Evolutionary conservation across 768 basidiomycete species (phyloP).

Genomic region (Pluteus cervinus): DNA sequence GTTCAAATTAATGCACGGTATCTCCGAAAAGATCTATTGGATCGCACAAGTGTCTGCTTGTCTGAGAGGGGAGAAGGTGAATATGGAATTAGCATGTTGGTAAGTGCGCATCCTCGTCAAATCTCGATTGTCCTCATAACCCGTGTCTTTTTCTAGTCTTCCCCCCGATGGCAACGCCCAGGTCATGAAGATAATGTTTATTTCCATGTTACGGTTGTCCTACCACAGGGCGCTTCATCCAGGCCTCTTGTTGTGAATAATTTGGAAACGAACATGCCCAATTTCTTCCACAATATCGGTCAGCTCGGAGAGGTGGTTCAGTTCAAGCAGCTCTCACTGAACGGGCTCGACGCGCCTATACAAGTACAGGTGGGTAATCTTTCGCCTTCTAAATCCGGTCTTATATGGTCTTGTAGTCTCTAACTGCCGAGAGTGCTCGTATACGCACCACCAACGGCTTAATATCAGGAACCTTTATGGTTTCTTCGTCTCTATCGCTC

Average conservation of each 20-base stretch:
- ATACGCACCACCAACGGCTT: slow-evolving; percentile 34
- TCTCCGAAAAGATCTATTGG: slow-evolving; percentile 12
- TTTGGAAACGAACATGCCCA: slow-evolving; percentile 38
- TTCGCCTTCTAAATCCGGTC: slow-evolving; percentile 1
- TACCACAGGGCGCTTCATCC: slow-evolving; percentile 13
- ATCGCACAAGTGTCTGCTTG: slow-evolving; percentile 23
- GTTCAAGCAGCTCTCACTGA: slow-evolving; percentile 34
- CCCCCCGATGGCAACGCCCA: too few relatives aligned
- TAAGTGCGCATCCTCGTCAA: too few relatives aligned
- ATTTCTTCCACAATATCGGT: slow-evolving; percentile 33
- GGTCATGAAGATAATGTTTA: slow-evolving; percentile 9
- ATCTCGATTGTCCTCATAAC: too few relatives aligned
- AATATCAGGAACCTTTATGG: slow-evolving; percentile 41
- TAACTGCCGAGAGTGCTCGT: slow-evolving; percentile 20
- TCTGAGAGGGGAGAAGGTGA: slow-evolving; percentile 18
- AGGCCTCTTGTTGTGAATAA: slow-evolving; percentile 28
- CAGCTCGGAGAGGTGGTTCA: slow-evolving; percentile 27
- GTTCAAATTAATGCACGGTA: too few relatives aligned
- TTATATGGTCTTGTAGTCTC: slow-evolving; percentile 22
- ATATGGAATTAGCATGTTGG: slow-evolving; percentile 30
- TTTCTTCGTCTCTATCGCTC: slow-evolving; percentile 21
- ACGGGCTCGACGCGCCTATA: slow-evolving; percentile 27
- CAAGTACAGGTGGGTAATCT: slow-evolving; percentile 21
- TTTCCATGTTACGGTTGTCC: slow-evolving; percentile 18
- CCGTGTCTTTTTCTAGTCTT: too few relatives aligned